phyloP scores from a whole-genome alignment of 225 moss, liverwort and hornwort genomes.

The Sphagnum contortum region DNA sequence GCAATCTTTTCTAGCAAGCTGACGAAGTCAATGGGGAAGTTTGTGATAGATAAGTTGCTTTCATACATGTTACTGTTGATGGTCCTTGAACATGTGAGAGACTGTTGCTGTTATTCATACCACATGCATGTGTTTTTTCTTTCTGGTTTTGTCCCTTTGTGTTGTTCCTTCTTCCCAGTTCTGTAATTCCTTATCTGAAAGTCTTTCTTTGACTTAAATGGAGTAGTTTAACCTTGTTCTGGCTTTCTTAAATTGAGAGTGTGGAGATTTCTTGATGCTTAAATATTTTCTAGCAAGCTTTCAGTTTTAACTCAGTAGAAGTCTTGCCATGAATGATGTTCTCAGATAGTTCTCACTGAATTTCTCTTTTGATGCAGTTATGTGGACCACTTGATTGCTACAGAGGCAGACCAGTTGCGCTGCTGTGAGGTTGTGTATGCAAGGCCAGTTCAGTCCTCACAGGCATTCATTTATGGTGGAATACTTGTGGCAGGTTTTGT shows the following conservation, averaged over 20 bases:
- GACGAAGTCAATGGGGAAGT: too few relatives aligned
- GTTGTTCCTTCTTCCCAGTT: neutral
- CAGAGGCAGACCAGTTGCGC: slow-evolving; percentile 69
- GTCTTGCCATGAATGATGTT: neutral
- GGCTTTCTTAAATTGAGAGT: neutral
- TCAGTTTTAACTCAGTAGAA: too few relatives aligned
- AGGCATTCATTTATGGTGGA: slow-evolving; percentile 71
- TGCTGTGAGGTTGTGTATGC: slow-evolving; percentile 73
- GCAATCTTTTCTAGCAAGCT: slow-evolving; percentile 2
- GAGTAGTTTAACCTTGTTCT: too few relatives aligned
- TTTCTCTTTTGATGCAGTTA: slow-evolving; percentile 30
- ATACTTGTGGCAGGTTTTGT: slow-evolving; percentile 84
- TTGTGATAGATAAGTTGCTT: neutral
- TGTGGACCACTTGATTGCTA: slow-evolving; percentile 64
- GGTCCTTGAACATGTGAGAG: too few relatives aligned
- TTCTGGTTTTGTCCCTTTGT: neutral
- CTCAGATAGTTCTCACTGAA: neutral
- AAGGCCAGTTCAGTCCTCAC: slow-evolving; percentile 55
- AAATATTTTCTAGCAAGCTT: too few relatives aligned
- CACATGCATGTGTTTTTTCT: too few relatives aligned
- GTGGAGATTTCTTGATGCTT: too few relatives aligned
- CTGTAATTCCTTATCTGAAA: too few relatives aligned
- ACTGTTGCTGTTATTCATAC: too few relatives aligned
- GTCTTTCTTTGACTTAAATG: too few relatives aligned
- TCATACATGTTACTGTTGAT: too few relatives aligned